Percentiles rank a stretch among this genome's conserved stretches.
Conservation (phyloP, 768 basidiomycete genomes). For the Dioszegia crocea region DNA sequence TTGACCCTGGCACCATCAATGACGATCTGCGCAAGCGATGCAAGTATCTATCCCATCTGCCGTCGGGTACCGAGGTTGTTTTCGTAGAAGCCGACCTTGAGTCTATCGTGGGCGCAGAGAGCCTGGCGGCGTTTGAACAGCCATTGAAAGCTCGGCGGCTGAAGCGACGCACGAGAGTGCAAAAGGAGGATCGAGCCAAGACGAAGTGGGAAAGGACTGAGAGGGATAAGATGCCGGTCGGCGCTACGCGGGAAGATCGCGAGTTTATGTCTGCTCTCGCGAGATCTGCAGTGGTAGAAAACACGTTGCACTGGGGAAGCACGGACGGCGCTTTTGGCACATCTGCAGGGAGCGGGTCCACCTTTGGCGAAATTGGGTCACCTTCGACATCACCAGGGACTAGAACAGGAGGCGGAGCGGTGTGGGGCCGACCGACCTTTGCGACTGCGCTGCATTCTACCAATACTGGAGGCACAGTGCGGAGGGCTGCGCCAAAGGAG, state of each 20-base stretch:
- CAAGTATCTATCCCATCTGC: constrained; percentile 90
- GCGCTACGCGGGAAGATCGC: constrained; percentile 24
- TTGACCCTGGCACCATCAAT: constrained; percentile 59
- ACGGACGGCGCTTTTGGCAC: not conserved
- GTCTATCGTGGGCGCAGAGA: constrained; percentile 68
- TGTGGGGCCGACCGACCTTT: not conserved
- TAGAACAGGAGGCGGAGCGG: not conserved
- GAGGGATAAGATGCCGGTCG: constrained; percentile 54
- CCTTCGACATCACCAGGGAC: constrained; percentile 1
- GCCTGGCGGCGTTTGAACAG: constrained; percentile 75
- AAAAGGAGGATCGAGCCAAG: constrained; percentile 82
- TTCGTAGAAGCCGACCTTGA: constrained; percentile 85
- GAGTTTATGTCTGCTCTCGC: constrained; percentile 44
- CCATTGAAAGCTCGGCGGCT: constrained; percentile 70
- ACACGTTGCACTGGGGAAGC: constrained; percentile 6
- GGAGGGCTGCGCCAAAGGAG: not conserved
- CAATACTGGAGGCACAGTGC: not conserved
- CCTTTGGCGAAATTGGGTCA: not conserved
- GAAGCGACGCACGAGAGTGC: constrained; percentile 72
- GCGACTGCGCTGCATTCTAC: constrained; percentile 2
- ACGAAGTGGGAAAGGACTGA: constrained; percentile 70
- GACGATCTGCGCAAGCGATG: constrained; percentile 91
- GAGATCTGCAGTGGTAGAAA: constrained; percentile 31
- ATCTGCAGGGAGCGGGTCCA: constrained; percentile 1
- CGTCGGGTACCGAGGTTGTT: constrained; percentile 85